Base-by-base conservation (phyloP, 1,284 basidiomycete species). In the Malassezia sp. region DNA sequence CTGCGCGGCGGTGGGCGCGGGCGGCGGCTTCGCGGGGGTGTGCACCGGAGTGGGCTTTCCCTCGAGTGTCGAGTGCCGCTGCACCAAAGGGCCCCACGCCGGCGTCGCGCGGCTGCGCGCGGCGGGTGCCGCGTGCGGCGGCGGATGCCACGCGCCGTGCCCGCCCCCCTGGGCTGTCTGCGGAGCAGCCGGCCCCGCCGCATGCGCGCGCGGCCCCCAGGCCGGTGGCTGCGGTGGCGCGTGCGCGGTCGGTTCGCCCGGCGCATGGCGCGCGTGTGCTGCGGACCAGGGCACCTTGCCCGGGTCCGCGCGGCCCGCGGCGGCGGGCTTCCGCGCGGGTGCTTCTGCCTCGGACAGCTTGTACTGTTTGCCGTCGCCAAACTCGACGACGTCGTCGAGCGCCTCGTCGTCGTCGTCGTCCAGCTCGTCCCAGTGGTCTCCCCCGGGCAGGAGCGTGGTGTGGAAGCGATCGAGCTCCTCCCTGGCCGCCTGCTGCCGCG, bases 351-450 rank as follows among this genome's bases (percentile, higher is more conserved):
- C 44, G 29, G 62, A 53, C 14, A 69, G 59, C 39, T 66, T 64
- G 57, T 69, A 69, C 46, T 66, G 61, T 5, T 56, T 58, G 33
- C 67, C 67, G 30, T 69, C 67, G 23, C 60, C 67, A 38, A 69
- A 69, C 23, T 69, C 63, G 36, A 69, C 61, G 6, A 67, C 67
- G 17, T 64, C 67, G 36, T 62, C 64, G 5, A 65, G 52, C 36
- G 59, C 58, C n/a, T 57, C 59, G 11, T 56, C 59, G 11, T 59
- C 58, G 29, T 64, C 61, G 22, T 67, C 62, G 24, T 64, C 64
- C 54, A 69, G 56, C 48, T 69, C 65, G 45, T 67, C 65, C 67
- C 67, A 69, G 31, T 67, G 67, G 38, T 59, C 59, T 12, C 56
- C 56, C 11, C 56, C 48, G 10, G 52, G 55, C 14, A 67, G 45